phyloP scores from a whole-genome alignment of 441 rosid species.

The Mallotus repandus region DNA sequence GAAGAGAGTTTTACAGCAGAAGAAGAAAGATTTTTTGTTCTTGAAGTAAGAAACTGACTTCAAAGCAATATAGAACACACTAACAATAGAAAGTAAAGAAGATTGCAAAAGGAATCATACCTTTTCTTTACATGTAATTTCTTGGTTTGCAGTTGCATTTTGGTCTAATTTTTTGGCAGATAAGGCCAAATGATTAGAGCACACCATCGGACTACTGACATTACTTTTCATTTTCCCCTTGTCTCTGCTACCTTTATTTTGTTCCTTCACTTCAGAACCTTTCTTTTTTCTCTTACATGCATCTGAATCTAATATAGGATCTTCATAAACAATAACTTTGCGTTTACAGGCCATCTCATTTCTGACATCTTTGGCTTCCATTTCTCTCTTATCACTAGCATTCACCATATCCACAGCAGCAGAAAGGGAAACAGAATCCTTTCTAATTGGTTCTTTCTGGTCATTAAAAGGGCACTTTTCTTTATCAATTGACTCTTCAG shows the following conservation, averaged over 20 bases:
- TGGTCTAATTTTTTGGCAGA: constrained; percentile 29
- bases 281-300: constrained; percentile 15
- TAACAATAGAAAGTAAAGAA: neutral
- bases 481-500: constrained; percentile 27
- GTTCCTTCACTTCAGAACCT: constrained; percentile 5
- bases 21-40: neutral
- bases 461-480: constrained; percentile 21
- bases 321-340: constrained; percentile 29
- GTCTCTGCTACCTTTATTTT: constrained; percentile 4
- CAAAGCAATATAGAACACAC: neutral
- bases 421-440: constrained; percentile 18
- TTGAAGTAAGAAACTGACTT: neutral
- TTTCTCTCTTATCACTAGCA: constrained; percentile 16
- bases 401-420: constrained; percentile 10
- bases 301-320: constrained; percentile 22
- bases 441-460: constrained; percentile 21
- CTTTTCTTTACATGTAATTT: constrained; percentile 40
- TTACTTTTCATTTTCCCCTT: constrained; percentile 20
- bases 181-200: constrained; percentile 20
- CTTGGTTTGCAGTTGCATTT: constrained; percentile 31
- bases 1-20: neutral
- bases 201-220: constrained; percentile 15
- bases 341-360: constrained; percentile 29
- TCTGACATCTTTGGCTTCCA: constrained; percentile 27
- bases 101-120: constrained; percentile 33